Conservation (phyloP, 75 land plant species). For the Cupressus sempervirens region DNA sequence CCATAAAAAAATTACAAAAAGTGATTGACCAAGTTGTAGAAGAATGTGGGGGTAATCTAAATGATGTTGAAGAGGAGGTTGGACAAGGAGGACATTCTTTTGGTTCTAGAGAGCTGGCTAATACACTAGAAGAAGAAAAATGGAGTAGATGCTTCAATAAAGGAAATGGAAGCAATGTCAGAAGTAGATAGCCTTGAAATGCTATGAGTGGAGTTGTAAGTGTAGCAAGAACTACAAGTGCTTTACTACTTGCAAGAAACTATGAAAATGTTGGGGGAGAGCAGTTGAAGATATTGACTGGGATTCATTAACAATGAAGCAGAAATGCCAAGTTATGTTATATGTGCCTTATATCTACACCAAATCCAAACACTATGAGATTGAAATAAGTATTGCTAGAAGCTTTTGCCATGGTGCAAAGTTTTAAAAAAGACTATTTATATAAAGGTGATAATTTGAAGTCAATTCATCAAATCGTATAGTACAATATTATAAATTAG, state of each 20-base stretch:
- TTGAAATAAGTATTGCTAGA: constrained; percentile 89
- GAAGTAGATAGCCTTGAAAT: constrained; percentile 20
- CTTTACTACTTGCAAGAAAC: constrained; percentile 50
- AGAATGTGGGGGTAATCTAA: constrained; percentile 48
- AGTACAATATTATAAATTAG: constrained; percentile 86
- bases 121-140: constrained; percentile 87
- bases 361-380: constrained; percentile 91
- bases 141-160: constrained; percentile 84
- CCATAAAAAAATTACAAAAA: constrained; percentile 58
- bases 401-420: constrained; percentile 80
- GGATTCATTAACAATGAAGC: constrained; percentile 91
- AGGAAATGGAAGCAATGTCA: constrained; percentile 31
- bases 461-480: constrained; percentile 94
- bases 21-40: constrained; percentile 12
- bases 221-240: constrained; percentile 63
- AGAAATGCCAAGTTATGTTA: constrained; percentile 96
- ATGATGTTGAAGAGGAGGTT: constrained; percentile 79
- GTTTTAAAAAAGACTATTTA: constrained; percentile 73
- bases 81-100: constrained; percentile 49
- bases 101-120: constrained; percentile 51
- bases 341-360: constrained; percentile 92
- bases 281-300: constrained; percentile 98
- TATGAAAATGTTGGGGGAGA: constrained; percentile 52
- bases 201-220: constrained; percentile 36
- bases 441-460: constrained; percentile 98